Conservation (phyloP, 2,329 filamentous ascomycete species). For the Plectosphaerella sp. region DNA sequence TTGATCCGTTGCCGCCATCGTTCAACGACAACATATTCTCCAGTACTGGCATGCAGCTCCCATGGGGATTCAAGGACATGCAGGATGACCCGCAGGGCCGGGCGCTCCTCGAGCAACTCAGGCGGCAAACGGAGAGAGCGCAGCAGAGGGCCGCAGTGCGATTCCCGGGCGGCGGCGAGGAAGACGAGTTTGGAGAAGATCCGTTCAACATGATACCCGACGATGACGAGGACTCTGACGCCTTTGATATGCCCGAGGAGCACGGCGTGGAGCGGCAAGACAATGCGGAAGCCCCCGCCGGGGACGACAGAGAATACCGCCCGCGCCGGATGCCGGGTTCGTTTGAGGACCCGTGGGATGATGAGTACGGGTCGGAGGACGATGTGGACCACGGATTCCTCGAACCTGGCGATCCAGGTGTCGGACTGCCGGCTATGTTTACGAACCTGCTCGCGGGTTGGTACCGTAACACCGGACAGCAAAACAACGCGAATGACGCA, state of each 20-base stretch:
- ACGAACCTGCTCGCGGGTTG: neutral
- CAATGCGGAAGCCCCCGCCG: neutral
- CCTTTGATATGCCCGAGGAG: neutral
- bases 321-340: conserved; percentile 1
- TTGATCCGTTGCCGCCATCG: conserved; percentile 75
- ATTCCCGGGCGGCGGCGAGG: neutral
- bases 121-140: conserved; percentile 4
- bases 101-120: conserved; percentile 5
- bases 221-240: neutral
- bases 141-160: neutral
- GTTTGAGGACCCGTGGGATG: conserved; percentile 3
- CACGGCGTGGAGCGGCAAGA: neutral
- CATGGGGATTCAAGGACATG: conserved; percentile 27
- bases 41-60: conserved; percentile 32
- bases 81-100: neutral
- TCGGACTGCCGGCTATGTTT: neutral
- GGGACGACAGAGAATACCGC: neutral
- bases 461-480: neutral
- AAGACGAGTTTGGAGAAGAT: neutral
- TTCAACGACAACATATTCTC: conserved; percentile 49
- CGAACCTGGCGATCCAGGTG: neutral
- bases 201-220: neutral
- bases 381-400: neutral
- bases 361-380: conserved; percentile 3
- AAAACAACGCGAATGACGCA: neutral